These are phyloP conservation scores for Setomelanomma holmii DNA, from an alignment of 2,329 filamentous ascomycete species.

Conservation along the genomic window DNA sequence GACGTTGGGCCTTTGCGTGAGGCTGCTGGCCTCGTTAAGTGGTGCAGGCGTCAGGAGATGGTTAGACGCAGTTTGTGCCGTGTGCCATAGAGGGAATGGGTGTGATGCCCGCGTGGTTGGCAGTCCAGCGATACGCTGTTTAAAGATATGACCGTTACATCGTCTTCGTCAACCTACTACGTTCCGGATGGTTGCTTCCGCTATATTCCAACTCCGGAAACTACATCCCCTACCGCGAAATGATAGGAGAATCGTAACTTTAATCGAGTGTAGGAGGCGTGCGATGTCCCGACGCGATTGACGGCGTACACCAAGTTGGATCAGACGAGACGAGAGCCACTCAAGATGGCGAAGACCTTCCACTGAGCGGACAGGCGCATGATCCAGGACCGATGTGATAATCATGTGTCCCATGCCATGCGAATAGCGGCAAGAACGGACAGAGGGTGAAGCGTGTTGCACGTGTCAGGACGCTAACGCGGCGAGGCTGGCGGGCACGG, in stretches of 20 bases:
- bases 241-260: too few species aligned
- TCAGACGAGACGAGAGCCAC: too few species aligned
- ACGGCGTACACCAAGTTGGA: too few species aligned
- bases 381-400: not conserved
- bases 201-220: too few species aligned
- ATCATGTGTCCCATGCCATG: not conserved
- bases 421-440: not conserved
- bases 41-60: not conserved
- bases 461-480: conserved; percentile 8
- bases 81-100: not conserved
- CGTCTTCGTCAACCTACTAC: too few species aligned
- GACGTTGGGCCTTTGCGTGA: conserved; percentile 1
- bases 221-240: too few species aligned
- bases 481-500: conserved; percentile 9
- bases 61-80: not conserved
- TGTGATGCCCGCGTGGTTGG: not conserved
- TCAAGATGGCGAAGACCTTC: too few species aligned
- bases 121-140: not conserved
- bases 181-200: too few species aligned
- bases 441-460: not conserved
- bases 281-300: too few species aligned
- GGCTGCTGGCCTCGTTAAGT: not conserved
- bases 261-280: too few species aligned
- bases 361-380: not conserved
- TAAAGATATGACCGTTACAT: too few species aligned